Evolutionary conservation across 176 grass and related monocot genomes (phyloP).

Genomic region (Metroxylon sagu): DNA sequence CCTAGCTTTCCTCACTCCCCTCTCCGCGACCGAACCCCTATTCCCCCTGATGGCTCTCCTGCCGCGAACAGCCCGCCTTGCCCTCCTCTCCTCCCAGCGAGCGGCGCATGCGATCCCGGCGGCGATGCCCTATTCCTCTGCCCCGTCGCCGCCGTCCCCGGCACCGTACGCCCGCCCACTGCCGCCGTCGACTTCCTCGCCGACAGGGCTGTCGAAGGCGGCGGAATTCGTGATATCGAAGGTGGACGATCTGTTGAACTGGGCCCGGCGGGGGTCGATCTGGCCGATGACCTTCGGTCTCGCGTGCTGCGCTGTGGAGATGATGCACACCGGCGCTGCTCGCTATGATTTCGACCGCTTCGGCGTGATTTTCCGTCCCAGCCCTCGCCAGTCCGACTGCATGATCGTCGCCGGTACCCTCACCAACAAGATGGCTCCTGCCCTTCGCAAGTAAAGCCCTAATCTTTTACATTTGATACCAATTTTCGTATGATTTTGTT

Average conservation of each 20-base stretch:
- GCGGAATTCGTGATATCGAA: constrained; percentile 91
- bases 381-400: constrained; percentile 86
- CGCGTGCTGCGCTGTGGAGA: constrained; percentile 93
- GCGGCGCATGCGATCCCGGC: background rate
- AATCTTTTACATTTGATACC: background rate
- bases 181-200: constrained; percentile 22
- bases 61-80: constrained; percentile 67
- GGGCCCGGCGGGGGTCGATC: constrained; percentile 71
- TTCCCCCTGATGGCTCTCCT: constrained; percentile 57
- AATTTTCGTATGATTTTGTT: too few species aligned
- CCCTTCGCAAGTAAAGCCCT: too few species aligned
- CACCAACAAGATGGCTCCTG: constrained; percentile 76
- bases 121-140: constrained; percentile 35
- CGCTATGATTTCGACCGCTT: constrained; percentile 93
- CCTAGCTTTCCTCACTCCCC: too few species aligned
- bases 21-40: too few species aligned
- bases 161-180: constrained; percentile 29
- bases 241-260: constrained; percentile 92
- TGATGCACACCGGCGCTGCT: constrained; percentile 87
- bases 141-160: constrained; percentile 15
- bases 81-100: constrained; percentile 45
- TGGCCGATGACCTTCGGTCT: constrained; percentile 97
- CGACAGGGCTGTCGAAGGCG: constrained; percentile 55
- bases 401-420: constrained; percentile 95
- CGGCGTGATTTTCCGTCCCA: constrained; percentile 93